Percentiles rank a stretch among this genome's conserved stretches.
These are phyloP conservation scores for Gorgonomyces haynaldii DNA, from an alignment of 192 early-diverging fungal genomes.

Conservation along the genomic window DNA sequence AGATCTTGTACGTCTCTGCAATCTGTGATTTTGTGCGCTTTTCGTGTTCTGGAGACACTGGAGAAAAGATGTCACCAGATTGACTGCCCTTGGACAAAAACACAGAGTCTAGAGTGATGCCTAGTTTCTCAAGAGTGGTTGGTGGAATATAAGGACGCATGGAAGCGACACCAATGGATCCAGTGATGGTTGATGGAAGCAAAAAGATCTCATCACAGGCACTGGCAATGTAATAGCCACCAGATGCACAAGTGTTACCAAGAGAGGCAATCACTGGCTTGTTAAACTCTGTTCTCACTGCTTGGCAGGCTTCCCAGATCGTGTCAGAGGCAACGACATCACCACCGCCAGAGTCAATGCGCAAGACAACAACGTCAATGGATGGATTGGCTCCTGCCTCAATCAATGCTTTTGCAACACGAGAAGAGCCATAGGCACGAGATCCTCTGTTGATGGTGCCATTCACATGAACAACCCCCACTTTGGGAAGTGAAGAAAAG, in stretches of 20 bases:
- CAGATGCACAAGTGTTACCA: slow-evolving; percentile 35
- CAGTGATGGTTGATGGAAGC: slow-evolving; percentile 54
- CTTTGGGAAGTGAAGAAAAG: slow-evolving; percentile 14
- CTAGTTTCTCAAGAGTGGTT: slow-evolving; percentile 44
- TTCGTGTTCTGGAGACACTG: slow-evolving; percentile 31
- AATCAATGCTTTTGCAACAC: slow-evolving; percentile 32
- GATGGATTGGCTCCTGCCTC: slow-evolving; percentile 42
- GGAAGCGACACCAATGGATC: slow-evolving; percentile 60
- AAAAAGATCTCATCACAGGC: slow-evolving; percentile 48
- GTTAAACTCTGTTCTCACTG: slow-evolving; percentile 35
- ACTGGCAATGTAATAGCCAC: slow-evolving; percentile 30
- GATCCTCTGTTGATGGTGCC: slow-evolving; percentile 44
- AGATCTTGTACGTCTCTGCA: slow-evolving; percentile 41
- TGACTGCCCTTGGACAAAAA: slow-evolving; percentile 36
- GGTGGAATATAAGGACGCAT: slow-evolving; percentile 40
- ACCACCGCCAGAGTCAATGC: slow-evolving; percentile 62
- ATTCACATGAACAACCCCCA: slow-evolving; percentile 54
- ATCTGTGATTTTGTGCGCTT: slow-evolving; percentile 33
- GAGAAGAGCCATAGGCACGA: slow-evolving; percentile 25
- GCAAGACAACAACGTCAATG: slow-evolving; percentile 50
- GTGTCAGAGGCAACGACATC: slow-evolving; percentile 56
- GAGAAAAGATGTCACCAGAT: slow-evolving; percentile 29
- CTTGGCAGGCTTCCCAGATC: slow-evolving; percentile 47
- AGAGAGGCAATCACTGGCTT: slow-evolving; percentile 59
- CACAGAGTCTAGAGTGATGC: slow-evolving; percentile 48